phyloP scores from a whole-genome alignment of 192 early-diverging fungal genomes.

The Entrophospora sp. region DNA sequence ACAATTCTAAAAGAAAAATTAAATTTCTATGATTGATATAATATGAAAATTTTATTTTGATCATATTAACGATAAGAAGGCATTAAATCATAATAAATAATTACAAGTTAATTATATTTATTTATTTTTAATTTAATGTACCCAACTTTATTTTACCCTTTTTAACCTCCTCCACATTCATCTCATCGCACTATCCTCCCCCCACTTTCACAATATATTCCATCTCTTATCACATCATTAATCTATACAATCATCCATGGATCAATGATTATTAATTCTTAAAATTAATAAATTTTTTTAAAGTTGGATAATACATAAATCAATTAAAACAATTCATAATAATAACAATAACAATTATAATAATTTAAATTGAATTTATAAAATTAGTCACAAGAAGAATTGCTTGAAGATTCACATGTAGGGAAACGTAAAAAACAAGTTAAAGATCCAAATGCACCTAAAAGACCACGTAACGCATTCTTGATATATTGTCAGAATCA shows the following conservation, averaged over 20 bases:
- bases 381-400: background rate
- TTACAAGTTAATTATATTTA: no score
- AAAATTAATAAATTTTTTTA: background rate
- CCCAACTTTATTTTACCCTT: background rate
- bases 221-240: background rate
- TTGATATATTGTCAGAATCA: constrained; percentile 33
- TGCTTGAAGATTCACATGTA: background rate
- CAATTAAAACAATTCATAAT: background rate
- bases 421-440: constrained; percentile 26
- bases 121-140: background rate
- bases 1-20: no score
- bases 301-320: background rate
- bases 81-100: no score
- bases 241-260: background rate
- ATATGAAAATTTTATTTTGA: no score
- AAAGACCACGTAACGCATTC: constrained; percentile 34
- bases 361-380: background rate
- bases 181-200: background rate
- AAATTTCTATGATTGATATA: no score
- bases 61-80: no score
- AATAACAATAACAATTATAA: background rate
- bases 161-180: background rate
- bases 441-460: constrained; percentile 38
- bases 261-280: background rate
- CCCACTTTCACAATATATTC: background rate